Conservation (phyloP, 176 grass and related monocot genomes). For the Carex scoparia region DNA sequence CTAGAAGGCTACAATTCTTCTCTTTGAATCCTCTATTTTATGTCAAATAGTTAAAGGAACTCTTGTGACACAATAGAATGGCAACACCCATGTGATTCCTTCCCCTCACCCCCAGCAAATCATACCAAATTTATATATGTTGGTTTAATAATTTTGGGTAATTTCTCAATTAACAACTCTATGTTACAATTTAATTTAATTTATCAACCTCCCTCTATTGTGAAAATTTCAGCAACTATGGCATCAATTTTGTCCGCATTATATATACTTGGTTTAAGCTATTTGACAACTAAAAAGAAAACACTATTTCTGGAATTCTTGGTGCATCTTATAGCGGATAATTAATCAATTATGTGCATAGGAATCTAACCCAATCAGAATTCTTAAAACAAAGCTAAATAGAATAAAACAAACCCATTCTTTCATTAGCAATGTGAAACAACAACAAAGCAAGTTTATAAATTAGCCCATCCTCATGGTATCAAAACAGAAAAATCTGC, state of each 20-base stretch:
- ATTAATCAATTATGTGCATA: not conserved
- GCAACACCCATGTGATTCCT: constrained; percentile 34
- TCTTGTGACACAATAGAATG: constrained; percentile 25
- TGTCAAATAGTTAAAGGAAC: constrained; percentile 22
- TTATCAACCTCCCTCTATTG: not conserved
- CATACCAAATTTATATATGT: constrained; percentile 26
- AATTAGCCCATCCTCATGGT: not conserved
- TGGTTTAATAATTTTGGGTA: not conserved
- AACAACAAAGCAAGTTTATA: not conserved
- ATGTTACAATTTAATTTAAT: not conserved
- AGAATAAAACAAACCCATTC: not conserved
- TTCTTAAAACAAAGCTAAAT: not conserved
- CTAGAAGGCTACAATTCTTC: not conserved
- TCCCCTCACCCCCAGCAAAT: constrained; percentile 22
- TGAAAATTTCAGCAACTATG: not conserved
- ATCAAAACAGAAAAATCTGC: constrained; percentile 14
- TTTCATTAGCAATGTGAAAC: constrained; percentile 8
- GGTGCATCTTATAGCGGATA: not conserved
- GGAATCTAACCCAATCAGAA: not conserved
- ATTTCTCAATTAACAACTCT: constrained; percentile 16
- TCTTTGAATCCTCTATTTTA: not conserved
- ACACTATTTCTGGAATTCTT: not conserved
- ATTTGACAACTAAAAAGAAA: not conserved
- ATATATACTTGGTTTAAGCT: not conserved
- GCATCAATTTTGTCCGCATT: not conserved